A percentile compares a stretch with the other conserved stretches of the same genome.
Evolutionary conservation across 257 asterid species (phyloP).

Genomic region (Capsicum rhomboideum): DNA sequence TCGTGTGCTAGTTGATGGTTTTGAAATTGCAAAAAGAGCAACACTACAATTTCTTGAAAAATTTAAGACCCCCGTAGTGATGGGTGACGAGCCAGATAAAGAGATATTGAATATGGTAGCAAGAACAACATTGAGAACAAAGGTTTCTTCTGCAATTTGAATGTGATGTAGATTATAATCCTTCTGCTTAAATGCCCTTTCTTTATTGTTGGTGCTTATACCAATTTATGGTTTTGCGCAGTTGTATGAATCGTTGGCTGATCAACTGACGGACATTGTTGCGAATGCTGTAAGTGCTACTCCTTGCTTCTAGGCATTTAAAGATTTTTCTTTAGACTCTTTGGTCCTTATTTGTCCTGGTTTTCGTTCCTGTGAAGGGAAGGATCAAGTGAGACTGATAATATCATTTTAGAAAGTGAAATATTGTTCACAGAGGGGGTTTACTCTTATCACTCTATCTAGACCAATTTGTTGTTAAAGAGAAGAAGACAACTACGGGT

Average conservation of each 20-base stretch:
- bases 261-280: conserved; percentile 82
- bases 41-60: conserved; percentile 84
- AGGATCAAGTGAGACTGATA: not conserved
- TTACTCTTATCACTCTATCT: not conserved
- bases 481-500: not conserved
- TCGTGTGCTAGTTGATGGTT: conserved; percentile 94
- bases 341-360: not conserved
- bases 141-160: conserved; percentile 36
- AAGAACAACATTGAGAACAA: conserved; percentile 90
- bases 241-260: conserved; percentile 92
- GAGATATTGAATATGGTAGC: conserved; percentile 98
- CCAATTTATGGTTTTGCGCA: conserved; percentile 19
- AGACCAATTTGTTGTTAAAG: not conserved
- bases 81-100: conserved; percentile 89
- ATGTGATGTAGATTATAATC: not conserved
- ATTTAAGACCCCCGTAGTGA: conserved; percentile 88
- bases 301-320: not conserved
- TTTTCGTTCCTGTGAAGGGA: not conserved
- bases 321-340: not conserved
- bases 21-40: conserved; percentile 92
- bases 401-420: not conserved
- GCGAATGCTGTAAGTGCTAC: conserved; percentile 69
- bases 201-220: not conserved
- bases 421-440: not conserved
- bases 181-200: not conserved